Base-by-base conservation (phyloP, 2,329 filamentous ascomycete genomes). In the Epichloe baconii region DNA sequence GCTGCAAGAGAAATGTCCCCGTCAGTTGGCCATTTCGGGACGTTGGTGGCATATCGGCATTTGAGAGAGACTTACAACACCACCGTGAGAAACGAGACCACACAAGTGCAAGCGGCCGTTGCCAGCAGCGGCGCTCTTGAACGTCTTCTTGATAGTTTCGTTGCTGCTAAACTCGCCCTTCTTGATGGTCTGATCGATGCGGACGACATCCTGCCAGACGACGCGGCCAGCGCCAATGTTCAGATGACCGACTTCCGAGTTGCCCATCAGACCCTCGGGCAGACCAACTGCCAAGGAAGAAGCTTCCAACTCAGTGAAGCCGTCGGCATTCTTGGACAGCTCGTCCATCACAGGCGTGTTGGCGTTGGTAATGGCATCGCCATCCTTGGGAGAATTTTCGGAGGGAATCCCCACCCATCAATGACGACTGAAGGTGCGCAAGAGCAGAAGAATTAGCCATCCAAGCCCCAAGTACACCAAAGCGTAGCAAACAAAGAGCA, bases 151-250 rank as follows among this genome's bases (percentile, higher is more conserved):
- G 67, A 98, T 82, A 57, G 85, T 88, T 52, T 84, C 74, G 59
- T 88, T 83, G 66, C 85, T 77, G 69, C 81, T 78, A 61, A 96
- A 70, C 68, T 94, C 81, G 58, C 79, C 81, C 62, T 89, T 88
- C 78, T 91, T 93, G 73, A 95, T 84, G 42, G 86, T 85, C 72
- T 85, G 85, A 70, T 96, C 93, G 71, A 98, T 98, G 63, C 93
- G 86, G 58, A 98, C 93, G 57, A 94, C 88, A 68, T 93, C 91
- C 71, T 98, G 93, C 93, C 93, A 98, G 62, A 98, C 93, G 55
- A 98, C 93, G 64, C 93, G 81, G 53, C 93, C 93, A 53, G 93
- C 93, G 62, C 93, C 93, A 68, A 98, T 97, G 78, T 98, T 98
- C 74, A 98, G 72, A 71, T 98, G 93, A 55, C 93, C 93, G 68